phyloP scores from a whole-genome alignment of 164 flowering plant species.

The Nymphaea thermarum region DNA sequence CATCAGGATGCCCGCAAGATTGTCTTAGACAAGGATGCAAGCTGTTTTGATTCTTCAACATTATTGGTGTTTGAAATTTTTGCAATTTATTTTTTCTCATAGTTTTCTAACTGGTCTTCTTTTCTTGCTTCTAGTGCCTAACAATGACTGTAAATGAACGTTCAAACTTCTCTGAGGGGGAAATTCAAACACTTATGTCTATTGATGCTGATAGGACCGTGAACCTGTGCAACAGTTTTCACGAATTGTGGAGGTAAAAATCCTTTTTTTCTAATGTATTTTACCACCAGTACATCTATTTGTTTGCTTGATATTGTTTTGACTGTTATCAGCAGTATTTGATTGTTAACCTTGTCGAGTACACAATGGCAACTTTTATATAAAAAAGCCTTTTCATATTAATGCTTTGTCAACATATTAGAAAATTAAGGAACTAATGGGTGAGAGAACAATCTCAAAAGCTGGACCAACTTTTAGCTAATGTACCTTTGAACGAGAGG shows the following conservation, averaged over 20 bases:
- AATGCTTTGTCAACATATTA: not conserved
- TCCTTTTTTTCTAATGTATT: no score
- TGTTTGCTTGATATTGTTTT: no score
- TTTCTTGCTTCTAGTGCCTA: constrained; percentile 41
- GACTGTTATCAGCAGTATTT: not conserved
- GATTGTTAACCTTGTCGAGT: not conserved
- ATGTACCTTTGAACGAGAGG: no score
- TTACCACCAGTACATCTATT: no score
- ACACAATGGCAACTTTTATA: not conserved
- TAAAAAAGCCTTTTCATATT: not conserved
- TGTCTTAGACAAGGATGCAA: no score
- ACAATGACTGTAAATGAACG: constrained; percentile 52
- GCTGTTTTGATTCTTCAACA: no score
- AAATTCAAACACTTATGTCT: constrained; percentile 98
- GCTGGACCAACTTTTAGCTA: no score
- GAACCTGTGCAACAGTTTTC: constrained; percentile 83
- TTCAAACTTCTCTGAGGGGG: constrained; percentile 84
- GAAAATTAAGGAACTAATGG: not conserved
- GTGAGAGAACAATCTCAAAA: not conserved
- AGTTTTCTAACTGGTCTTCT: no score
- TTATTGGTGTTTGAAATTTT: no score
- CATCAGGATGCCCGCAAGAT: no score
- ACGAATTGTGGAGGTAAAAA: constrained; percentile 90
- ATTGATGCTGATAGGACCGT: constrained; percentile 90
- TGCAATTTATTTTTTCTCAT: no score